Base-by-base conservation (phyloP, 371 early-diverging fungal genomes). In the Fennellomyces sp. region DNA sequence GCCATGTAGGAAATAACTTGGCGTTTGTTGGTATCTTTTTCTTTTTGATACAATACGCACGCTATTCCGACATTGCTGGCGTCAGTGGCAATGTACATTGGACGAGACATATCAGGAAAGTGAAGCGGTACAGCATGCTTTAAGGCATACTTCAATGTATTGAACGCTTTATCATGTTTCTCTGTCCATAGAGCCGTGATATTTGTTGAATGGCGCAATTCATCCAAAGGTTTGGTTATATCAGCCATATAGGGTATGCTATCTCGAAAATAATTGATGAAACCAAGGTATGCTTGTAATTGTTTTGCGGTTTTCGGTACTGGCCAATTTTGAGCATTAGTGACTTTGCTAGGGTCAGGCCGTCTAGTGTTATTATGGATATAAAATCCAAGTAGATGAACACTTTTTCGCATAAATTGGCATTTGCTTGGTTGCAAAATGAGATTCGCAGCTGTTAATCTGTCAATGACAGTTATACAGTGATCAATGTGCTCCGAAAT, bases 31-130 rank as follows among this genome's bases (percentile, higher is more conserved):
- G 7, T 13, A 39, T n/a, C n/a, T n/a, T n/a, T n/a, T n/a, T 3
- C 13, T 3, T 53, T 54, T 52, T 72, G 64, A 42, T 36, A 68
- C n/a, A 78, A 33, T 0, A 66, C 68, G 26, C 68, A 71, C 5
- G 73, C 77, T 29, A 75, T 72, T 7, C 70, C 76, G 8, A 48
- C 33, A 33, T 77, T 67, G 0, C 75, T 77, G 0, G 78, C 74
- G 59, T 83, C 78, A 0, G 78, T 76, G 5, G 69, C 75, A 0
- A 80, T 55, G 26, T 57, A 64, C 39, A 78, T 75, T 2, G 61
- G 64, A 0, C 53, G 19, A 0, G 5, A 35, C 7, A 70, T 58
- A 17, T 83, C 65, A 2, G 78, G 73, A 12, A 26, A 57, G 12
- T 30, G 23, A 12, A 63, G 26, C 1, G 52, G 29, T 17, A 63